phyloP scores from a whole-genome alignment of 805 yeast genomes.

The Nakazawaea anatomiae region DNA sequence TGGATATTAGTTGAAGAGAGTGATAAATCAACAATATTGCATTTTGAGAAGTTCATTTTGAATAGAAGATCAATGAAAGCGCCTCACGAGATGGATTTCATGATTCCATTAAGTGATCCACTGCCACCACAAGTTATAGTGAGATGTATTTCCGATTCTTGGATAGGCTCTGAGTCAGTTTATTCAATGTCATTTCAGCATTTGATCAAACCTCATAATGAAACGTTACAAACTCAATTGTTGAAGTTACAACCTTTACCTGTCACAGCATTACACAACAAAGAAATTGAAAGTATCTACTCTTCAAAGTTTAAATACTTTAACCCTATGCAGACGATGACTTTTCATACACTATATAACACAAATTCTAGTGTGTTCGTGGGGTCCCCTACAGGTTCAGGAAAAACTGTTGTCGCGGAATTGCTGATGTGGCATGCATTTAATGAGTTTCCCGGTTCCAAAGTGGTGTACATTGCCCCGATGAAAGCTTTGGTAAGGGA shows the following conservation, averaged over 20 bases:
- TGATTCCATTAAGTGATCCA: slow-evolving; percentile 87
- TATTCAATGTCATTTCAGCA: slow-evolving; percentile 86
- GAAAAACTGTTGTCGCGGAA: slow-evolving; percentile 96
- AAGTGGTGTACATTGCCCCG: slow-evolving; percentile 81
- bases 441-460: slow-evolving; percentile 70
- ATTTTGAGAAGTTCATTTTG: slow-evolving; percentile 75
- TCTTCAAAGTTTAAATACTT: slow-evolving; percentile 68
- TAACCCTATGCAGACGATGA: slow-evolving; percentile 99
- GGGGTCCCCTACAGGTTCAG: slow-evolving; percentile 98
- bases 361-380: slow-evolving; percentile 75
- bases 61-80: slow-evolving; percentile 48
- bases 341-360: slow-evolving; percentile 83
- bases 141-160: slow-evolving; percentile 72
- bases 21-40: slow-evolving; percentile 64
- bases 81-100: slow-evolving; percentile 76
- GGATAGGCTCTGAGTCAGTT: slow-evolving; percentile 81
- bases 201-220: slow-evolving; percentile 81
- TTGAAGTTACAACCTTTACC: slow-evolving; percentile 84
- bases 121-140: slow-evolving; percentile 85
- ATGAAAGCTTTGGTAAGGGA: slow-evolving; percentile 85
- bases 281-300: slow-evolving; percentile 64
- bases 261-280: slow-evolving; percentile 66
- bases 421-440: slow-evolving; percentile 97
- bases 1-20: slow-evolving; percentile 94
- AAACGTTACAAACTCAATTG: slow-evolving; percentile 77